phyloP scores from a whole-genome alignment of 2,329 filamentous ascomycete genomes.

The Pseudogymnoascus sp. region DNA sequence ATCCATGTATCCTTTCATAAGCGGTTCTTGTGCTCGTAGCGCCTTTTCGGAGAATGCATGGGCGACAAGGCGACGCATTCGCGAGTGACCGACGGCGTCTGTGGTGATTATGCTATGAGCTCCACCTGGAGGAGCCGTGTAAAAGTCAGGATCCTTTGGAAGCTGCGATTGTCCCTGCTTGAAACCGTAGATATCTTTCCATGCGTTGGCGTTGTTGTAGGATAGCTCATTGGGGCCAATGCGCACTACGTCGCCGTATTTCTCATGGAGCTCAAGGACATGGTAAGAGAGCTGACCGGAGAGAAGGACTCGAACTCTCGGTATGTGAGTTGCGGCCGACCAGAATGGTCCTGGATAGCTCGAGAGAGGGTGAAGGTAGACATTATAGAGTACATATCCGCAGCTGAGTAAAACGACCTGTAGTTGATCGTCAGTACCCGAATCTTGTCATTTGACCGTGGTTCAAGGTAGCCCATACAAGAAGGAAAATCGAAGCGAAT shows the following conservation, averaged over 20 bases:
- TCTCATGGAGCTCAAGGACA: no score
- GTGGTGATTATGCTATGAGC: background rate
- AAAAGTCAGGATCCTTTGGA: background rate
- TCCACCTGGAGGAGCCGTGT: background rate
- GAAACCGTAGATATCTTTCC: no score
- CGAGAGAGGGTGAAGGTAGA: no score
- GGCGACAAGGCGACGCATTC: conserved; percentile 18
- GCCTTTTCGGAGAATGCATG: conserved; percentile 19
- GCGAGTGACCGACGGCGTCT: conserved; percentile 13
- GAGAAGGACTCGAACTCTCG: no score
- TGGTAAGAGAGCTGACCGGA: no score
- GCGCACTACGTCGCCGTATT: no score
- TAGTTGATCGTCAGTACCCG: background rate
- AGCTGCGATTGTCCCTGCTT: no score
- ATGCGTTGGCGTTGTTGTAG: no score
- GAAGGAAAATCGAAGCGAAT: background rate
- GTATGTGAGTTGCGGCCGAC: no score
- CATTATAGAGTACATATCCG: background rate
- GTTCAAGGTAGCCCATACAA: background rate
- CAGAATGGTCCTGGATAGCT: no score
- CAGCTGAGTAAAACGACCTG: background rate
- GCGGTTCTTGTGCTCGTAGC: conserved; percentile 18
- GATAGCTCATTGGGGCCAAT: no score
- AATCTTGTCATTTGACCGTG: background rate
- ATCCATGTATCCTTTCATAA: conserved; percentile 13